These are phyloP conservation scores for Coemansia sp. DNA, from an alignment of 192 early-diverging fungal genomes.

Conservation along the genomic window DNA sequence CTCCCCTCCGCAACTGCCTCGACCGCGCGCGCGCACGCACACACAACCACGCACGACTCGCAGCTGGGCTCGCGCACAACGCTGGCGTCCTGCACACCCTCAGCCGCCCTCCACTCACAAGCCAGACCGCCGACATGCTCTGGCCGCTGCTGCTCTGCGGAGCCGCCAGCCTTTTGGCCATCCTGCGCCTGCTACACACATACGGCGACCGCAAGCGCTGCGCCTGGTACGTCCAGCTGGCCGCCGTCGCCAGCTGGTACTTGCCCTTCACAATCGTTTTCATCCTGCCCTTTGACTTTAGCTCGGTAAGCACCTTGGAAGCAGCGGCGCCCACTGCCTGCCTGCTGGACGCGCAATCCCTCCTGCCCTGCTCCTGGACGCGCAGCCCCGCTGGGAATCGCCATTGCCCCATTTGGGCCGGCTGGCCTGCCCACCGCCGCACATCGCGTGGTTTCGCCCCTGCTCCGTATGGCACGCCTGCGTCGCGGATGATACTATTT, in stretches of 20 bases:
- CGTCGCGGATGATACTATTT: too few species aligned
- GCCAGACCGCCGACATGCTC: conserved; percentile 17
- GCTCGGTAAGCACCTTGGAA: conserved; percentile 59
- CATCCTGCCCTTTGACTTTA: conserved; percentile 85
- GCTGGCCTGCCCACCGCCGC: too few species aligned
- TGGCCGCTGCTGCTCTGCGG: conserved; percentile 51
- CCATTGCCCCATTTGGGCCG: too few species aligned
- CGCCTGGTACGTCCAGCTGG: conserved; percentile 81
- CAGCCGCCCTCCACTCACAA: background rate
- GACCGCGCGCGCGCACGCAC: too few species aligned
- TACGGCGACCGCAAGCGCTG: conserved; percentile 73
- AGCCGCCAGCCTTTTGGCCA: conserved; percentile 52
- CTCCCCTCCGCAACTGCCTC: conserved; percentile 1
- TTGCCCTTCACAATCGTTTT: conserved; percentile 90
- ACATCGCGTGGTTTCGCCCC: too few species aligned
- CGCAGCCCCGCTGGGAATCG: too few species aligned
- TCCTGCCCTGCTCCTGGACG: too few species aligned
- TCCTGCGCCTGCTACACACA: conserved; percentile 61
- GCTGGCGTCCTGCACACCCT: background rate
- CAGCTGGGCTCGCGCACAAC: background rate
- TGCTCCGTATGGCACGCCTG: too few species aligned
- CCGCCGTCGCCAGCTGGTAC: conserved; percentile 76
- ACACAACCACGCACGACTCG: background rate
- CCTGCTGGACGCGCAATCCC: too few species aligned
- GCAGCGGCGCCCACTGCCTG: too few species aligned